Percentiles rank a stretch among this genome's conserved stretches.
phyloP scores from a whole-genome alignment of 257 asterid genomes.

The Gentiana dahurica region DNA sequence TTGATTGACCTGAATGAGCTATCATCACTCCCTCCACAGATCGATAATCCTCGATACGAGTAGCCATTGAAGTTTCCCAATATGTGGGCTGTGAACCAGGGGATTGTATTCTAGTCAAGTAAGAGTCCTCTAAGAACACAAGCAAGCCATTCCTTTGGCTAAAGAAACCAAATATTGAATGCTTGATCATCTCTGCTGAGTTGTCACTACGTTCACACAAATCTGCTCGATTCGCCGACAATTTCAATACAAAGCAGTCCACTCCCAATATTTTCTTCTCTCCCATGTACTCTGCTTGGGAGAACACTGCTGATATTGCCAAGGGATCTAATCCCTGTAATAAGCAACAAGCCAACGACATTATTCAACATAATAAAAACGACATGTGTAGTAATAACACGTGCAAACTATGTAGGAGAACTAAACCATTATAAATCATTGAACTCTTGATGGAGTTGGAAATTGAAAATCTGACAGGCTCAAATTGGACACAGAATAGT shows the following conservation, averaged over 20 bases:
- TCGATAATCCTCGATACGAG: slow-evolving; percentile 60
- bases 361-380: not conserved
- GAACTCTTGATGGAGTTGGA: no score
- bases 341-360: not conserved
- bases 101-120: slow-evolving; percentile 61
- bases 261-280: slow-evolving; percentile 44
- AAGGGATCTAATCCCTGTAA: slow-evolving; percentile 68
- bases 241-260: slow-evolving; percentile 70
- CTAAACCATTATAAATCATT: no score
- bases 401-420: no score
- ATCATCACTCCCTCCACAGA: slow-evolving; percentile 57
- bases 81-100: slow-evolving; percentile 66
- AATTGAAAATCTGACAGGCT: no score
- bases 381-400: no score
- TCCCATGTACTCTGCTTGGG: slow-evolving; percentile 68
- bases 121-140: slow-evolving; percentile 62
- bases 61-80: slow-evolving; percentile 73
- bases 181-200: slow-evolving; percentile 84
- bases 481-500: no score
- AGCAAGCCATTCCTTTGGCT: slow-evolving; percentile 72
- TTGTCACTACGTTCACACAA: slow-evolving; percentile 62
- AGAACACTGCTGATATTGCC: slow-evolving; percentile 53
- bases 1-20: slow-evolving; percentile 72
- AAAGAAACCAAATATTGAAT: slow-evolving; percentile 58
- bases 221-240: slow-evolving; percentile 48